These are phyloP conservation scores for Nicotiana tomentosiformis DNA, from an alignment of 257 asterid species.

Conservation along the genomic window DNA sequence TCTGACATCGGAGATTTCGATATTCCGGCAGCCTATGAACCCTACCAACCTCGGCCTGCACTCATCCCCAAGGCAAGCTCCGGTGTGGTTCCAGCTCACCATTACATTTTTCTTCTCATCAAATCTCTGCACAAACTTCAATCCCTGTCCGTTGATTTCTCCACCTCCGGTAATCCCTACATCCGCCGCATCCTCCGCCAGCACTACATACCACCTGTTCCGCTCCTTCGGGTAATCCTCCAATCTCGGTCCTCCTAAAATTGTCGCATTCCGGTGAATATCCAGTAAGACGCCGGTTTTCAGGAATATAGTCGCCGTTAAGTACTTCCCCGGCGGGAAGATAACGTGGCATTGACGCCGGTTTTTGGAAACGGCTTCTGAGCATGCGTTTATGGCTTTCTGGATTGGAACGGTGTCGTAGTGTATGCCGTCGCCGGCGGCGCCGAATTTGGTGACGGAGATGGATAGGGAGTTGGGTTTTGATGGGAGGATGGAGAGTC, in stretches of 20 bases:
- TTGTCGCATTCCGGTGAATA: conserved; percentile 41
- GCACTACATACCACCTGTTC: conserved; percentile 74
- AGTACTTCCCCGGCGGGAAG: conserved; percentile 76
- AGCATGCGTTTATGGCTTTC: conserved; percentile 65
- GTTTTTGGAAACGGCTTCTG: conserved; percentile 18
- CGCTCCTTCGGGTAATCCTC: conserved; percentile 59
- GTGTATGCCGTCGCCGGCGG: conserved; percentile 51
- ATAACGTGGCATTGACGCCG: conserved; percentile 50
- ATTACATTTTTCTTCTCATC: conserved; percentile 85
- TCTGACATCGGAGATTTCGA: conserved; percentile 42
- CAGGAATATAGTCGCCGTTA: conserved; percentile 60
- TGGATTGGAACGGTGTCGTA: conserved; percentile 82
- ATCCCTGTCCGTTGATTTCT: conserved; percentile 91
- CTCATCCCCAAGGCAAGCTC: conserved; percentile 84
- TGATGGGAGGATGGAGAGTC: conserved; percentile 32
- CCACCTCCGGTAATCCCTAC: conserved; percentile 96
- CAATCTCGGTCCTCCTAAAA: conserved; percentile 64
- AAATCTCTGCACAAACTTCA: conserved; percentile 61
- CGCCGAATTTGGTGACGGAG: conserved; percentile 67
- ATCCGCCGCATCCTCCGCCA: conserved; percentile 64
- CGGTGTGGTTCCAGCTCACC: conserved; percentile 91
- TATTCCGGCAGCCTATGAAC: conserved; percentile 57
- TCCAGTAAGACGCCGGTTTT: conserved; percentile 64
- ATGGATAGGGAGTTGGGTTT: conserved; percentile 29
- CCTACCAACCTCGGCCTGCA: conserved; percentile 91